Percentiles rank a stretch among this genome's conserved stretches.
phyloP scores from a whole-genome alignment of 2,329 filamentous ascomycete species.

The Geosmithia flava region DNA sequence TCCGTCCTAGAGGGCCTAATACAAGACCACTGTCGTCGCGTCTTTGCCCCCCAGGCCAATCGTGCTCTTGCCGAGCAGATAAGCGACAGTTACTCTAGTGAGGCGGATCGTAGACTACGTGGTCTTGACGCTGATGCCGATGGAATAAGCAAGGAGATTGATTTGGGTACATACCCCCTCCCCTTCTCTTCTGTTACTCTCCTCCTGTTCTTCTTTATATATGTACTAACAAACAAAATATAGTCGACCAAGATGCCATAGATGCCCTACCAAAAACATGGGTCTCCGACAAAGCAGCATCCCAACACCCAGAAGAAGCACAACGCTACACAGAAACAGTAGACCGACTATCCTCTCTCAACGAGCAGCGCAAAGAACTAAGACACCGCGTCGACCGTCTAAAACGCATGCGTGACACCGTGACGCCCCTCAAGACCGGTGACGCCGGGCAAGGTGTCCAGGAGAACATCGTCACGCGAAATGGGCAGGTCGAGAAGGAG shows the following conservation, averaged over 20 bases:
- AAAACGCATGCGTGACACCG: slow-evolving; percentile 32
- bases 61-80: slow-evolving; percentile 64
- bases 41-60: slow-evolving; percentile 56
- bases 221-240: neutral
- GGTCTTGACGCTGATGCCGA: slow-evolving; percentile 19
- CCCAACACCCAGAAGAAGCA: slow-evolving; percentile 30
- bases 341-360: slow-evolving; percentile 34
- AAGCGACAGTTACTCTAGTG: slow-evolving; percentile 47
- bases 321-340: slow-evolving; percentile 38
- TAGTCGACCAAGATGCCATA: slow-evolving; percentile 30
- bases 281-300: slow-evolving; percentile 24
- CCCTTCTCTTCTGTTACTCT: neutral
- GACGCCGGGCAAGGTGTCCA: slow-evolving; percentile 34
- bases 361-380: slow-evolving; percentile 19
- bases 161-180: slow-evolving; percentile 24
- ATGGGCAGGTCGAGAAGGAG: slow-evolving; percentile 53
- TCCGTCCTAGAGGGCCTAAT: slow-evolving; percentile 48
- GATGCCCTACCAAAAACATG: slow-evolving; percentile 33
- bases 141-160: slow-evolving; percentile 24
- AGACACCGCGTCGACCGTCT: slow-evolving; percentile 30
- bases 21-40: slow-evolving; percentile 51
- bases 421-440: slow-evolving; percentile 27
- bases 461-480: slow-evolving; percentile 50
- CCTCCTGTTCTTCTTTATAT: neutral
- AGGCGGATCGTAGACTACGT: slow-evolving; percentile 24